Evolutionary conservation across 148 eudicot genomes (phyloP), one percentile per base, ranked within the genome.

Genomic region (Rhododendron simsii): DNA sequence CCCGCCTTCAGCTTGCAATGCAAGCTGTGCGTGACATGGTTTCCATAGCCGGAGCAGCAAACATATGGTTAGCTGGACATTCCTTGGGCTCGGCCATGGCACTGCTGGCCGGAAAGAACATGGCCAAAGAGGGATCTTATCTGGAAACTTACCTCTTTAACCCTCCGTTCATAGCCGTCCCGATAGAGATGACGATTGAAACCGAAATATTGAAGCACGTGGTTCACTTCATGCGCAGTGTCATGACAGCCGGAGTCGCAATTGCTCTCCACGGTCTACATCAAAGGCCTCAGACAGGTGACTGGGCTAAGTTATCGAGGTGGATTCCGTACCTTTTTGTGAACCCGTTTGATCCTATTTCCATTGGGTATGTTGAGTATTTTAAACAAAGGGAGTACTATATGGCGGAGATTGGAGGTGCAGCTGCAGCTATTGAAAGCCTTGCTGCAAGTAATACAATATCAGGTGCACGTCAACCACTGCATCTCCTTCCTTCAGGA

Each of bases 271-370:
- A 47, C 11, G 50, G 12, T 9, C 11, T 9, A 47, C 94, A 88
- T 50, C 81, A 39, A 12, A 82, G 87, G 35, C 45, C 45, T 41
- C 0, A 1, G 6, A 41, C 0, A 8, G 45, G 45, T 41, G 57
- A 82, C 39, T 80, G 87, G 1, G 94, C 14, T 15, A 48, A 35
- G 78, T 71, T 96, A 23, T 85, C 92, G 5, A 65, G 89, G 6
- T 96, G 98, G 98, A 84, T 89, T 1, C 98, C 98, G 0, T 78
- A 93, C 85, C 79, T 95, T 84, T 95, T 94, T 88, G 87, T 95
- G 41, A 92, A 94, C 79, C 94, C 91, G 8, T 81, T 80, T 0
- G 98, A 95, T 74, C 95, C 91, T 3, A 85, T 94, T 23, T 91
- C 91, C 47, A 88, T 91, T 9, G 50, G 11, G 50, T 47, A 47